Evolutionary conservation across 306 rosid species (phyloP), one percentile per base, ranked within the genome.

Genomic region (Chamaecrista fasciculata): DNA sequence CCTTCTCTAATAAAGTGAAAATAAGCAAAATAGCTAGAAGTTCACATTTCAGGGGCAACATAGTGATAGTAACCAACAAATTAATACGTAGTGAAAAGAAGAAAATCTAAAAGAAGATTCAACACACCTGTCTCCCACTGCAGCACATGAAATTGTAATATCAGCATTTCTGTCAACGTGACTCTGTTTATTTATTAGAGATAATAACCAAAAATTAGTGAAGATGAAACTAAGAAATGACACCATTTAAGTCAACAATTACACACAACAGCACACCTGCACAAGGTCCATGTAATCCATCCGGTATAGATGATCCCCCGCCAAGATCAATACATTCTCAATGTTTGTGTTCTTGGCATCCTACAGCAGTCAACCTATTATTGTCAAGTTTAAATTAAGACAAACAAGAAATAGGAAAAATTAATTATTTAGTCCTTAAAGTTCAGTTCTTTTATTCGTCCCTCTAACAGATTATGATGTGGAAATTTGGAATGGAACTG

Each of bases 201-300:
- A 72, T 44, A 40, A 28, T 64, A 79, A 37, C 83, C 79, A 66
- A 65, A 70, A 56, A 0, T 23, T 20, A 6, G 46, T 19, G 56
- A 43, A 48, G 66, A 76, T 46, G 49, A 42, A 72, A 42, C 50
- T 44, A 42, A 29, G 47, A 66, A 74, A 33, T 6, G 37, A 25
- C 28, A 60, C 36, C 1, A 44, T 8, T 39, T 33, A 10, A 47
- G 19, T 21, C 63, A 48, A 16, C 12, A 67, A 11, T 69, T 53
- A 20, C 51, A 57, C 21, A n/a, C n/a, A n/a, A n/a, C n/a, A 4
- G 21, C 7, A 76, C 75, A 90, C 98, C 91, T 90, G 96, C 68
- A 93, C 70, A 46, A 93, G 89, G 78, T 93, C 89, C 91, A 83
- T 86, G 75, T 93, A 93, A 84, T 90, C 94, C 98, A 93, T 93